These are phyloP conservation scores for Diplodia seriata DNA, from an alignment of 2,329 filamentous ascomycete species.

Conservation along the genomic window DNA sequence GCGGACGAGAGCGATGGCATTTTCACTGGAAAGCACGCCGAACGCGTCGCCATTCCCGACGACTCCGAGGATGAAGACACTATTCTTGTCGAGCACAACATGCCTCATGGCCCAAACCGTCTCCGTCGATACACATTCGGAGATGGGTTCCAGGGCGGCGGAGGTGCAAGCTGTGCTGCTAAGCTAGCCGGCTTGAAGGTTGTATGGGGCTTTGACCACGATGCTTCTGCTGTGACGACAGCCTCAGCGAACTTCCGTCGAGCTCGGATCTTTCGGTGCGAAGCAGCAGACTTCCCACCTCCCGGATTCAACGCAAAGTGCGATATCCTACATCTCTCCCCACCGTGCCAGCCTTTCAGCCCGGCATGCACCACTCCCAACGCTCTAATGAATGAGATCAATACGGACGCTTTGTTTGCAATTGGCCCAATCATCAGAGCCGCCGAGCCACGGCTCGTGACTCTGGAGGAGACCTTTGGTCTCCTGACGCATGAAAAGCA, in stretches of 20 bases:
- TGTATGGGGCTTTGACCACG: constrained; percentile 69
- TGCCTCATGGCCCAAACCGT: neutral
- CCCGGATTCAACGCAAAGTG: constrained; percentile 52
- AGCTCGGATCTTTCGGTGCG: constrained; percentile 34
- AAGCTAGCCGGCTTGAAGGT: constrained; percentile 64
- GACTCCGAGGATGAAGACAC: neutral
- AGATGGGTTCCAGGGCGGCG: constrained; percentile 76
- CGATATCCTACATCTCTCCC: constrained; percentile 77
- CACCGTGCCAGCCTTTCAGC: constrained; percentile 79
- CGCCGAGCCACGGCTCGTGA: constrained; percentile 71
- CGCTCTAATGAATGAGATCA: constrained; percentile 65
- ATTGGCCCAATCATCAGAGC: constrained; percentile 62
- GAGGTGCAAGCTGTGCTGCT: constrained; percentile 73
- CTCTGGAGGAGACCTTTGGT: constrained; percentile 80
- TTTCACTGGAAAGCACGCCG: neutral
- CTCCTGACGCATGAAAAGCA: constrained; percentile 57
- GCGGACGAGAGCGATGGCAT: neutral
- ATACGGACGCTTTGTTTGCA: constrained; percentile 64
- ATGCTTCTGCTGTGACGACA: constrained; percentile 62
- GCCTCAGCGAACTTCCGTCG: constrained; percentile 65
- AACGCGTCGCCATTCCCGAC: neutral
- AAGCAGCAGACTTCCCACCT: constrained; percentile 53
- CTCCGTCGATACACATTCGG: constrained; percentile 65
- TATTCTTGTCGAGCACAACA: neutral
- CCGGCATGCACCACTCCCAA: constrained; percentile 67